A percentile compares a stretch with the other conserved stretches of the same genome.
phyloP scores from a whole-genome alignment of 345 rosid genomes.

The Passiflora organensis region DNA sequence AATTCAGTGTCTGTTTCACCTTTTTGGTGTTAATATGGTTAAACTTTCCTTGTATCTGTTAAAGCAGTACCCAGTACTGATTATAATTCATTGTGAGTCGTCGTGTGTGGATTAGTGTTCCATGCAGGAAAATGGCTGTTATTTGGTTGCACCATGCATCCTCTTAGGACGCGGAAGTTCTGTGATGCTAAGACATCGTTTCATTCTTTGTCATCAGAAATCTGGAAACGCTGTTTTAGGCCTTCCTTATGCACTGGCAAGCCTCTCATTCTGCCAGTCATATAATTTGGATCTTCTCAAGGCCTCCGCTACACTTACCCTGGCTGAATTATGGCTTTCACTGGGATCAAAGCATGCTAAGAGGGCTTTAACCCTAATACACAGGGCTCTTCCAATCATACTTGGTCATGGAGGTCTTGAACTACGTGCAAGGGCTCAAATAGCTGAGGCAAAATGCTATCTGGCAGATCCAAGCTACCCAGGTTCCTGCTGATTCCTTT shows the following conservation, averaged over 20 bases:
- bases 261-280: constrained; percentile 92
- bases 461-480: constrained; percentile 76
- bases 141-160: neutral
- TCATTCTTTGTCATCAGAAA: constrained; percentile 45
- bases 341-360: constrained; percentile 81
- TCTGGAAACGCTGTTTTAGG: constrained; percentile 94
- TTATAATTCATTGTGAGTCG: neutral
- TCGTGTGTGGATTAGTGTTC: neutral
- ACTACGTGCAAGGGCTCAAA: constrained; percentile 82
- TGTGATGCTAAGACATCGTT: constrained; percentile 1
- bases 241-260: constrained; percentile 88
- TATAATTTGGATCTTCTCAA: constrained; percentile 94
- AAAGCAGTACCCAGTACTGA: neutral
- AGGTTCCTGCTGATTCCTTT: constrained; percentile 35
- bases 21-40: neutral
- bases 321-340: constrained; percentile 91
- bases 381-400: constrained; percentile 75
- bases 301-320: constrained; percentile 85
- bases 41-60: neutral
- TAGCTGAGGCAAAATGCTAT: constrained; percentile 86
- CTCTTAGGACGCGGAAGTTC: neutral
- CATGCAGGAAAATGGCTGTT: neutral
- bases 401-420: constrained; percentile 97
- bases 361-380: constrained; percentile 63
- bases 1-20: neutral